These are phyloP conservation scores for Alternaria sp. DNA, from an alignment of 2,329 filamentous ascomycete genomes.

Conservation along the genomic window DNA sequence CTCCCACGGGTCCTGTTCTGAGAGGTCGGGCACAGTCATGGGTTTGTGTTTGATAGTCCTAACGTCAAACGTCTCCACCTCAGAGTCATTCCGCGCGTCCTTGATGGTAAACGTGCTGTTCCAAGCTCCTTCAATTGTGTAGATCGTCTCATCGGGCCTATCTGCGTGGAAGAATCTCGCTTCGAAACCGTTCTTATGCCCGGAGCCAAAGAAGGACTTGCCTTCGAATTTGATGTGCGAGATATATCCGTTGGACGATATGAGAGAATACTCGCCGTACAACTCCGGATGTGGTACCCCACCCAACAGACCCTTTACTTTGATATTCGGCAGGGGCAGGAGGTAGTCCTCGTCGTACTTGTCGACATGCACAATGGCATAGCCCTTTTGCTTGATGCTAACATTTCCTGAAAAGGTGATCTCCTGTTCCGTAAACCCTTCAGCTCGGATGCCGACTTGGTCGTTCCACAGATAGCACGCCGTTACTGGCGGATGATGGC, in stretches of 20 bases:
- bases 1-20: slow-evolving; percentile 57
- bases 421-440: slow-evolving; percentile 58
- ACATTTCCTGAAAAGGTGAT: slow-evolving; percentile 57
- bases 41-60: slow-evolving; percentile 27
- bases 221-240: slow-evolving; percentile 56
- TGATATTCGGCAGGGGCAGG: slow-evolving; percentile 56
- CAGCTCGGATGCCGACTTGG: slow-evolving; percentile 53
- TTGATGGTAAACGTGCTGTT: slow-evolving; percentile 51
- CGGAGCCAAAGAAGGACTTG: slow-evolving; percentile 52
- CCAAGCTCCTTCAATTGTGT: slow-evolving; percentile 54
- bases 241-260: slow-evolving; percentile 53
- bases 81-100: slow-evolving; percentile 42
- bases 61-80: slow-evolving; percentile 50
- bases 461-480: slow-evolving; percentile 59
- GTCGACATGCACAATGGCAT: slow-evolving; percentile 56
- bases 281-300: slow-evolving; percentile 57
- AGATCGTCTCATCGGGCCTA: slow-evolving; percentile 45
- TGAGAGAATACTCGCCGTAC: slow-evolving; percentile 52
- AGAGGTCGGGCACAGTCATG: slow-evolving; percentile 37
- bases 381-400: slow-evolving; percentile 58
- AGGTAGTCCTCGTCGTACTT: slow-evolving; percentile 56
- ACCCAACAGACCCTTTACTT: slow-evolving; percentile 55
- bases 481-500: slow-evolving; percentile 58
- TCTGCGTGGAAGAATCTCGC: slow-evolving; percentile 50
- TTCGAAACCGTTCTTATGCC: slow-evolving; percentile 53